Percentiles rank a stretch among this genome's conserved stretches.
phyloP scores from a whole-genome alignment of 352 stramenopile genomes.

The Achlya hypogyna region DNA sequence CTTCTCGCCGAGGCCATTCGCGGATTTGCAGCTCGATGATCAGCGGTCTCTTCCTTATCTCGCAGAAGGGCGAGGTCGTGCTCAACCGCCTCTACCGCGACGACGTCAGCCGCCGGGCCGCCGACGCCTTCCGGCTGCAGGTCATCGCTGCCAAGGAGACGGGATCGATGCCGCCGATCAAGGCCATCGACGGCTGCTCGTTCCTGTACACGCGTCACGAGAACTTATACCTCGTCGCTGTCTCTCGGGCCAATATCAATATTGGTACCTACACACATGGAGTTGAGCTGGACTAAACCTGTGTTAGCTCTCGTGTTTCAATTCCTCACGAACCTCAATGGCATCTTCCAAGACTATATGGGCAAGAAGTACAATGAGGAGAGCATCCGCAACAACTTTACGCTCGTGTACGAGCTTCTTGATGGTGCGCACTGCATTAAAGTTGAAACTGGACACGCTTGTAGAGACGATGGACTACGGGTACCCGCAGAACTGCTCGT shows the following conservation, averaged over 20 bases:
- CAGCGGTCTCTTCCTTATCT: conserved; percentile 73
- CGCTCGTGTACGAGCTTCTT: conserved; percentile 97
- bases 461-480: conserved; percentile 98
- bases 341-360: conserved; percentile 96
- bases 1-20: background rate
- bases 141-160: conserved; percentile 96
- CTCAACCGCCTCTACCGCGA: conserved; percentile 78
- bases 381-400: conserved; percentile 97
- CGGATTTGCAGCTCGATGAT: conserved; percentile 40
- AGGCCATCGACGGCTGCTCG: conserved; percentile 94
- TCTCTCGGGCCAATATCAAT: conserved; percentile 96
- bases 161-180: conserved; percentile 89
- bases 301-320: conserved; percentile 89
- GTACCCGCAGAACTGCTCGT: conserved; percentile 97
- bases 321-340: conserved; percentile 94
- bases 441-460: background rate
- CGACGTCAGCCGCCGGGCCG: conserved; percentile 59
- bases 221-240: conserved; percentile 97
- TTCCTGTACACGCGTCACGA: conserved; percentile 97
- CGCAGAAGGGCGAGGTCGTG: conserved; percentile 72
- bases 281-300: background rate
- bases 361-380: conserved; percentile 97
- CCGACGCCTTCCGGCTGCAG: conserved; percentile 64
- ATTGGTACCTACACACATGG: conserved; percentile 37
- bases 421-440: conserved; percentile 42